Conservation (phyloP, 1,139 yeast genomes). For the Candida sanyaensis region DNA sequence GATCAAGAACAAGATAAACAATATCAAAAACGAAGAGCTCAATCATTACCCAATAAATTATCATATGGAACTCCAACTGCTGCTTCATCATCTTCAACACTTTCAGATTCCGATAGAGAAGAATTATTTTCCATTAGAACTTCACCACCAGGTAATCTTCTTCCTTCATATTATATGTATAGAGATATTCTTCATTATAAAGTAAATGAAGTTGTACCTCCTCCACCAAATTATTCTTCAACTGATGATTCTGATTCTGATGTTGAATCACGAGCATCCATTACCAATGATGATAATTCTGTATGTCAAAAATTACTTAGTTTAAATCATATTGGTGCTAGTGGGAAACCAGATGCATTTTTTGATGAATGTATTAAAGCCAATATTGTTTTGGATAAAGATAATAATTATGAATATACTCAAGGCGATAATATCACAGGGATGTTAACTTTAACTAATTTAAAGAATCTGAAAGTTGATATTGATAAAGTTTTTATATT, state of each 20-base stretch:
- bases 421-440: constrained; percentile 12
- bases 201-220: constrained; percentile 1
- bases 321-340: not conserved
- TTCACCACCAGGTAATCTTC: not conserved
- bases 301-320: constrained; percentile 3
- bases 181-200: constrained; percentile 7
- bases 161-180: constrained; percentile 15
- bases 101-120: not conserved
- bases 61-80: not conserved
- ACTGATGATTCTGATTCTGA: not conserved
- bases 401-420: constrained; percentile 4
- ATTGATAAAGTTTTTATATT: constrained; percentile 11
- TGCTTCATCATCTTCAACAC: not conserved
- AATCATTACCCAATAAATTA: not conserved
- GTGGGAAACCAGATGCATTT: not conserved
- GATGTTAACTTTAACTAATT: constrained; percentile 2
- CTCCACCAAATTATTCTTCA: constrained; percentile 10
- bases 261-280: not conserved
- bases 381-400: not conserved
- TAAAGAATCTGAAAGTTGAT: not conserved
- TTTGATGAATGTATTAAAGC: constrained; percentile 1
- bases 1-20: not conserved
- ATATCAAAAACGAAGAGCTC: not conserved
- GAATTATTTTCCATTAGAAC: not conserved
- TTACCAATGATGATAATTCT: not conserved